These are phyloP conservation scores for Gyromitra esculenta DNA, from an alignment of 2,329 filamentous ascomycete genomes.

Conservation along the genomic window DNA sequence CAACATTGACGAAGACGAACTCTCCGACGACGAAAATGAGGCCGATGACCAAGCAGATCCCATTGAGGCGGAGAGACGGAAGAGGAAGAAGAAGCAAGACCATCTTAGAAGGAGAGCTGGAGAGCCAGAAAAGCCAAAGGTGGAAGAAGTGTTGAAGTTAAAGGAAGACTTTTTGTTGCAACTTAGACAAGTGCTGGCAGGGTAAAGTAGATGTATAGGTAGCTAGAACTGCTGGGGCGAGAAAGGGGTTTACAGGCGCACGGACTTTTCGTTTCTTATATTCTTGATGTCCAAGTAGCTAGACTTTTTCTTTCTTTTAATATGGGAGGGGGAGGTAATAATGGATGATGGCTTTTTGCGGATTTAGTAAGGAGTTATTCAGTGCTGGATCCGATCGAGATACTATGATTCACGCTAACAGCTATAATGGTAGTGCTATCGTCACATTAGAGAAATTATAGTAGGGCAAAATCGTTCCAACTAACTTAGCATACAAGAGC, in stretches of 20 bases:
- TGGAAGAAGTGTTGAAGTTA: conserved; percentile 82
- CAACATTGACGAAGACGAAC: conserved; percentile 77
- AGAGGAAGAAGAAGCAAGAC: conserved; percentile 80
- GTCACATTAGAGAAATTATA: not conserved
- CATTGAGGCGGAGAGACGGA: conserved; percentile 83
- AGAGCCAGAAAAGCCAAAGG: conserved; percentile 80
- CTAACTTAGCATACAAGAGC: conserved; percentile 31
- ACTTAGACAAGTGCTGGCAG: conserved; percentile 81
- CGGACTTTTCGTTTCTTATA: conserved; percentile 17
- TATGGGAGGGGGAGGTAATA: conserved; percentile 4
- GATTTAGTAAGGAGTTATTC: not conserved
- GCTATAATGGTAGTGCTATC: not conserved
- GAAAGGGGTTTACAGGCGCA: conserved; percentile 12
- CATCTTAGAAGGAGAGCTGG: conserved; percentile 81
- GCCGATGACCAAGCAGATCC: conserved; percentile 83
- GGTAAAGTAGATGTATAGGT: conserved; percentile 62
- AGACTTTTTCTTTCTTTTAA: conserved; percentile 2
- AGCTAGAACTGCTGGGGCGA: not conserved
- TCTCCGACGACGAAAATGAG: conserved; percentile 71
- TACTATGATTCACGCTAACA: not conserved
- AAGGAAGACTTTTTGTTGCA: conserved; percentile 82
- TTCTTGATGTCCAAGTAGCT: conserved; percentile 8
- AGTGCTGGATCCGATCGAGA: not conserved
- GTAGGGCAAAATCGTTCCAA: conserved; percentile 15
- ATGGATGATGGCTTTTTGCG: not conserved